A percentile compares a stretch with the other conserved stretches of the same genome.
These are phyloP conservation scores for Lunularia cruciata DNA, from an alignment of 225 moss, liverwort and hornwort species.

Conservation along the genomic window DNA sequence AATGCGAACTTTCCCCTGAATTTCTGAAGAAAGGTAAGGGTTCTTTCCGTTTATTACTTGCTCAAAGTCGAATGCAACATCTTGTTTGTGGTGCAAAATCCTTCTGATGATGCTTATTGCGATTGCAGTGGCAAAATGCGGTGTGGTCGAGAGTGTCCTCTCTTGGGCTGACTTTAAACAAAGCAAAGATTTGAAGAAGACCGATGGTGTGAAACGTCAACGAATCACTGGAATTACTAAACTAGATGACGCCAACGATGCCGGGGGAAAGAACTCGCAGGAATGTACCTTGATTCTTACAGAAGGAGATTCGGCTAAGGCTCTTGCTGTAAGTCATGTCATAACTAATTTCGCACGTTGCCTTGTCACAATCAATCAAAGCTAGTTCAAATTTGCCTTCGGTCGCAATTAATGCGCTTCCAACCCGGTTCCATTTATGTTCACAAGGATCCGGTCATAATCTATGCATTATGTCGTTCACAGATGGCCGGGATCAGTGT, in stretches of 20 bases:
- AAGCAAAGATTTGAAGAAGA: constrained; percentile 94
- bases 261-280: constrained; percentile 81
- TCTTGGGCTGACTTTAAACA: constrained; percentile 91
- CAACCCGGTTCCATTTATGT: too few relatives aligned
- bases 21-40: constrained; percentile 82
- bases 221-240: constrained; percentile 88
- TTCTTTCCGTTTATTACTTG: background rate
- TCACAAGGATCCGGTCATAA: background rate
- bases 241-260: constrained; percentile 97
- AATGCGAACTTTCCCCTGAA: constrained; percentile 79
- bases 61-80: background rate
- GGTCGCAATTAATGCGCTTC: too few relatives aligned
- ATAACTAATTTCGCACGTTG: background rate
- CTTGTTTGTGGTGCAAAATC: background rate
- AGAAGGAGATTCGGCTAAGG: constrained; percentile 97
- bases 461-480: background rate
- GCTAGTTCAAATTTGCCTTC: too few relatives aligned
- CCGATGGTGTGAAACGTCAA: constrained; percentile 86
- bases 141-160: constrained; percentile 79
- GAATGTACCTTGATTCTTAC: constrained; percentile 90
- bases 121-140: constrained; percentile 83
- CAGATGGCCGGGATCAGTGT: constrained; percentile 99
- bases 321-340: constrained; percentile 73
- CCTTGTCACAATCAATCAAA: too few relatives aligned
- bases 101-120: background rate